Base-by-base conservation (phyloP, 306 rosid genomes). In the Rosa rugosa region DNA sequence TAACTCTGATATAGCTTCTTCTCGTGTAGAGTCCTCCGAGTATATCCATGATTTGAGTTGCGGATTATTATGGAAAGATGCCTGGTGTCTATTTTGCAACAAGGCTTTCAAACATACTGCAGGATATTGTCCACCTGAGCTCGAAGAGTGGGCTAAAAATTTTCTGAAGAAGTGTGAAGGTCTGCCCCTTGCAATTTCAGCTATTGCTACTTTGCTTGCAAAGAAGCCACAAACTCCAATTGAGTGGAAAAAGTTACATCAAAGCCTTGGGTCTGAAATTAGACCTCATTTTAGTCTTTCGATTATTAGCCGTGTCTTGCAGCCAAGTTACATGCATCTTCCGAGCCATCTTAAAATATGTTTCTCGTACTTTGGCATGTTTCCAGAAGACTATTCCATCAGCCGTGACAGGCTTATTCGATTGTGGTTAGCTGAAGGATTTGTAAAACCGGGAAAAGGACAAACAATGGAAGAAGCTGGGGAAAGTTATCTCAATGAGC, bases 361-460 rank as follows among this genome's bases (percentile, higher is more conserved):
- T 23, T 45, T 70, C 6, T 45, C 44, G 74, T 70, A 70, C 57
- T 46, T 70, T 40, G 27, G 74, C 56, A 11, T 70, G 56, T 70
- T 70, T 46, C 74, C 74, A 1, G 74, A 70, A 23, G 56, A 70
- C 56, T 17, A 23, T 20, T 45, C 74, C 12, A 70, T 75, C n/a
- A 62, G 46, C 42, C 59, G 71, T 11, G 79, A 46, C 51, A 75
- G 45, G 71, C 56, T 75, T 8, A 75, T 75, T 75, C 44, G 57
- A 2, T 46, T 70, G 57, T 45, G 74, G 74, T 16, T 70, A 70
- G 74, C 57, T 5, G 57, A 70, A 70, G 74, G 74, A 12, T 70
- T 70, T 23, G 74, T 23, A n/a, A 5, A 3, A n/a, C 57, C n/a
- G 5, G 5, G 2, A 23, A 1, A 11, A 2, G 22, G 57, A 23